Base-by-base conservation (phyloP, 1,284 basidiomycete species). In the Meira miltonrushii region DNA sequence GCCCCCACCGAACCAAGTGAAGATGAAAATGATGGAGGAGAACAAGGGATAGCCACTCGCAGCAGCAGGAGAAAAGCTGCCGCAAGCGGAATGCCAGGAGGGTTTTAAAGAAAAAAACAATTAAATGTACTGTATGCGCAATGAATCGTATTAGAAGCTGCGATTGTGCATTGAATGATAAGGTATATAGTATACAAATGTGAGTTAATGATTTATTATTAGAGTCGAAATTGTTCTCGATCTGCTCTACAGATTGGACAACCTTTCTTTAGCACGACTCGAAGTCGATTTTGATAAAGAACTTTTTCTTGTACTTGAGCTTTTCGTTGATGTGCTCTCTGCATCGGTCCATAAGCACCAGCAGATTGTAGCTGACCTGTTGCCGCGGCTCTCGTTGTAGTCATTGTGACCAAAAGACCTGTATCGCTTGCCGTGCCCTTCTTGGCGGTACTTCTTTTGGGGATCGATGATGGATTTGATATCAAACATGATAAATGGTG, bases 401-500 rank as follows among this genome's bases (percentile, higher is more conserved):
- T 52, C 23, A 49, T 50, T 4, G n/a, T 28, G n/a, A 46, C 10
- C 9, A 49, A 6, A 7, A 33, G 40, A 15, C n/a, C 39, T 12
- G 15, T 19, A 21, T 25, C 12, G 11, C 23, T 19, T 23, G 41
- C 28, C 28, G 43, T 39, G 40, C 37, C 53, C 17, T 58, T 48
- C 40, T 57, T 50, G 13, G 39, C 15, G 19, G 39, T 46, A 38
- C 23, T 49, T 38, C 28, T 52, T 39, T 58, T 48, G 23, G 55
- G 57, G 28, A 37, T 53, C 39, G 39, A 23, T 25, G 39, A 11
- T n/a, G 39, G 52, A 12, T 40, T 47, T 13, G 33, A 8, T 17
- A 64, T 28, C 38, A 65, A 50, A 43, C 75, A 77, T 12, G 63
- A 57, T 0, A 73, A 41, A 54, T 77, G 75, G 56, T 68, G 64